Evolutionary conservation across 1,139 yeast species (phyloP), one percentile per base, ranked within the genome.

Genomic region (Diutina catenulata): DNA sequence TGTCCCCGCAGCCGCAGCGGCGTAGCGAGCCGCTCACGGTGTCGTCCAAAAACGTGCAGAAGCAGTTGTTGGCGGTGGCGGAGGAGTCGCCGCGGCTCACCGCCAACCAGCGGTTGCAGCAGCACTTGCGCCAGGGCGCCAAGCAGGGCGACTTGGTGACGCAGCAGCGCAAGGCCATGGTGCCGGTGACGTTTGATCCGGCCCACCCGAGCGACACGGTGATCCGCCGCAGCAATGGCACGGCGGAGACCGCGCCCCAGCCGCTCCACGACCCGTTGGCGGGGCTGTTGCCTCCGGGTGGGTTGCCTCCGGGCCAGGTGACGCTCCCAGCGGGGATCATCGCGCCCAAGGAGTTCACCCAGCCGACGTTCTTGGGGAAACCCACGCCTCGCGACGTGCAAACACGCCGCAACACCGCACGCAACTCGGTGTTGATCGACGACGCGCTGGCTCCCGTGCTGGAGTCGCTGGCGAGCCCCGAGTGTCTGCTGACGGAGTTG

Each of bases 151-250:
- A 59, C 1, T 50, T 67, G 32, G 50, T 60, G 51, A 62, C 70
- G 0, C 70, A 64, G 40, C 62, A 63, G 39, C 58, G 57, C 43
- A 69, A 63, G 42, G 42, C 48, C 1, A 48, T 66, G 14, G 53
- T 59, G 1, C 50, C 64, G 1, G 68, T 65, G 3, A 59, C 59
- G 2, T 66, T 57, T 45, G 71, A 67, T 45, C 72, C 73, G 0
- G 66, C 55, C 42, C 48, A 51, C 31, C 68, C 71, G 0, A 51
- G 60, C 1, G 49, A 56, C 3, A 47, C 55, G 3, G 31, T 18
- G 18, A 11, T 35, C 18, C 26, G 28, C 7, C 20, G 36, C 19
- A 28, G 23, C 11, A 27, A 28, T 2, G 9, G 15, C 21, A 7
- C 13, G 19, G 20, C 15, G 7, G 36, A 33, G 13, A 11, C 18